Percentiles rank a stretch among this genome's conserved stretches.
phyloP scores from a whole-genome alignment of 2,329 filamentous ascomycete genomes.

The Aspergillus hiratsukae region DNA sequence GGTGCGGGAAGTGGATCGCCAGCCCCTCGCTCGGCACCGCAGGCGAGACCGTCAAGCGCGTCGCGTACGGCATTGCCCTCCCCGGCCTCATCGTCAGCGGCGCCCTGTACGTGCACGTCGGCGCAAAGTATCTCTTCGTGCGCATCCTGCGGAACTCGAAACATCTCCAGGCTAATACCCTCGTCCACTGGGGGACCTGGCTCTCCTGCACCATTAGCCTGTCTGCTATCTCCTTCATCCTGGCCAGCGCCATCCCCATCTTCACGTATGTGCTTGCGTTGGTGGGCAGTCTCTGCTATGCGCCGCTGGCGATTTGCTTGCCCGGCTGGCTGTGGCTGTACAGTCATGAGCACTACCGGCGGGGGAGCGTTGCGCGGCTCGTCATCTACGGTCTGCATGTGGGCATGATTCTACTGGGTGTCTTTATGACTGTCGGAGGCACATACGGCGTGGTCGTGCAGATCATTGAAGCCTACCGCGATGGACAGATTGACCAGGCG shows the following conservation, averaged over 20 bases:
- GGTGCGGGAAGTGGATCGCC: slow-evolving; percentile 59
- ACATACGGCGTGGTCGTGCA: background rate
- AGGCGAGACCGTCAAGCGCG: slow-evolving; percentile 56
- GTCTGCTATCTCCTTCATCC: slow-evolving; percentile 44
- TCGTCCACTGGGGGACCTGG: slow-evolving; percentile 52
- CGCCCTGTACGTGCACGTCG: slow-evolving; percentile 43
- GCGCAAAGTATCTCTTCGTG: slow-evolving; percentile 55
- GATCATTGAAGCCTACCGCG: background rate
- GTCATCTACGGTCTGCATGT: background rate
- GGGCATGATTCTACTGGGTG: background rate
- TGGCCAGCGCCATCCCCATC: slow-evolving; percentile 52
- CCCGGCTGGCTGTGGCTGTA: slow-evolving; percentile 51
- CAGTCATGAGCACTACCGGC: slow-evolving; percentile 42
- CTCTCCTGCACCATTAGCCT: slow-evolving; percentile 43
- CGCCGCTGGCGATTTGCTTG: slow-evolving; percentile 46
- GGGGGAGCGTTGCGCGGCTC: background rate
- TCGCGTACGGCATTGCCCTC: slow-evolving; percentile 57
- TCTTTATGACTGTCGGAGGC: background rate
- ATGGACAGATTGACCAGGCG: background rate
- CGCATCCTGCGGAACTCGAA: slow-evolving; percentile 48
- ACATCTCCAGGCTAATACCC: slow-evolving; percentile 50
- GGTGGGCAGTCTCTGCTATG: slow-evolving; percentile 49
- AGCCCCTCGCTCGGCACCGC: slow-evolving; percentile 59
- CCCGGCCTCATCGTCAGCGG: slow-evolving; percentile 51
- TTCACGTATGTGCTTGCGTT: slow-evolving; percentile 51